Percentiles rank a stretch among this genome's conserved stretches.
Evolutionary conservation across 768 basidiomycete genomes (phyloP).

Genomic region (Termitomyces sp.): DNA sequence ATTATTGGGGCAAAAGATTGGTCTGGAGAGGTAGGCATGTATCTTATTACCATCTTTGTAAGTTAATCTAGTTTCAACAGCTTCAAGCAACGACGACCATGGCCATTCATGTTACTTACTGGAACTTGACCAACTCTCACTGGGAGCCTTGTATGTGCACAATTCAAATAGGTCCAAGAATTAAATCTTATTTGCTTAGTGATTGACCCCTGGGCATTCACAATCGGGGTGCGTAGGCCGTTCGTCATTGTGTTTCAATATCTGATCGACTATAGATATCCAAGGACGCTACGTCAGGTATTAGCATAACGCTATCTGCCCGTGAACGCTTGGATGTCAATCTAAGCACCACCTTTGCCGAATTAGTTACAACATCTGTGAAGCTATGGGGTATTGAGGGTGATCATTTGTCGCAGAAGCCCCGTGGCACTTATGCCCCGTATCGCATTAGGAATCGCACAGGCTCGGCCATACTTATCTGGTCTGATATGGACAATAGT

Average conservation of each 20-base stretch:
- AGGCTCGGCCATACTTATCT: constrained; percentile 77
- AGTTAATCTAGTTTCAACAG: constrained; percentile 32
- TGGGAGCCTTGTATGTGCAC: constrained; percentile 82
- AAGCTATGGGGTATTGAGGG: constrained; percentile 74
- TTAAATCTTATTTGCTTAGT: constrained; percentile 39
- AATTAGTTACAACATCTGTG: constrained; percentile 69
- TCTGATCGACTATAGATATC: constrained; percentile 35
- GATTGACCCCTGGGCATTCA: constrained; percentile 95
- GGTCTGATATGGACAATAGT: constrained; percentile 73
- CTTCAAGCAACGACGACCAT: constrained; percentile 80
- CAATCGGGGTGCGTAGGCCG: constrained; percentile 45
- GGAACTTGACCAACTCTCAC: constrained; percentile 95
- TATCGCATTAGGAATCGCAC: constrained; percentile 91
- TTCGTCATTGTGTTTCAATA: background rate
- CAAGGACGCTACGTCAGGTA: constrained; percentile 47
- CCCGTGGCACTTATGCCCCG: constrained; percentile 86
- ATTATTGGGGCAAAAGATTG: constrained; percentile 82
- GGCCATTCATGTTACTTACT: constrained; percentile 84
- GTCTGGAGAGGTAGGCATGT: constrained; percentile 72
- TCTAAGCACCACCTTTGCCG: constrained; percentile 84
- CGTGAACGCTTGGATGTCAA: constrained; percentile 87
- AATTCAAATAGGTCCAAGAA: background rate
- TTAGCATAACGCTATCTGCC: constrained; percentile 62
- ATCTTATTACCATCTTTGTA: background rate
- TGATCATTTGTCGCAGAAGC: constrained; percentile 64